Base-by-base conservation (phyloP, 1,284 basidiomycete species). In the Ganoderma meredithae region DNA sequence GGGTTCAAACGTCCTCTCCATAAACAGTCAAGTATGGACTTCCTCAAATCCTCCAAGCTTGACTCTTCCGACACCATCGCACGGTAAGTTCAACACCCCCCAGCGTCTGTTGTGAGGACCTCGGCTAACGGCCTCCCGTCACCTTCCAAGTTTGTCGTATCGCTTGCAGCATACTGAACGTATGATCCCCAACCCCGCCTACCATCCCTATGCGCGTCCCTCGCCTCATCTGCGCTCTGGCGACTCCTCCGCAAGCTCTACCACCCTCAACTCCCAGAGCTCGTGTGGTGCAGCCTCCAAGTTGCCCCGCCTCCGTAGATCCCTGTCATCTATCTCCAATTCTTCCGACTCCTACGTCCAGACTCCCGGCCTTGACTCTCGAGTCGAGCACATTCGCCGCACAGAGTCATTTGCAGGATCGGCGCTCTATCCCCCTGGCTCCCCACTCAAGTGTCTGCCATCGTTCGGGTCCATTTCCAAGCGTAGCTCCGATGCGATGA, bases 21-120 rank as follows among this genome's bases (percentile, higher is more conserved):
- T 78, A 84, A 91, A 69, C 92, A 93, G 81, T 93, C 91, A 44
- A 93, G 91, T 78, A 94, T 94, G 93, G 93, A 95, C 76, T 94
- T 93, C 74, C 86, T 94, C 79, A 86, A 86, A 71, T 72, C 78
- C 25, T 15, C 78, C 49, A 81, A 81, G 68, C 75, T 80, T 68
- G 85, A 87, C 71, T 73, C 84, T 73, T 83, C 84, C 71, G 84
- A 85, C 64, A 83, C 82, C 66, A 88, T 92, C 76, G 83, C 84
- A 71, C 85, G 88, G 92, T 93, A 80, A 63, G 86, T 81, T 66
- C 69, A 64, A 58, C 25, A 43, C 15, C 12, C 13, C 1, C 41
- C 25, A 41, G 70, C 66, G 62, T 60, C 19, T 64, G 69, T 69
- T 47, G 66, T 53, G 62, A 62, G 40, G 47, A 69, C 52, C 70